Conservation (phyloP, 1,284 basidiomycete genomes). For the Ustilago esculenta region DNA sequence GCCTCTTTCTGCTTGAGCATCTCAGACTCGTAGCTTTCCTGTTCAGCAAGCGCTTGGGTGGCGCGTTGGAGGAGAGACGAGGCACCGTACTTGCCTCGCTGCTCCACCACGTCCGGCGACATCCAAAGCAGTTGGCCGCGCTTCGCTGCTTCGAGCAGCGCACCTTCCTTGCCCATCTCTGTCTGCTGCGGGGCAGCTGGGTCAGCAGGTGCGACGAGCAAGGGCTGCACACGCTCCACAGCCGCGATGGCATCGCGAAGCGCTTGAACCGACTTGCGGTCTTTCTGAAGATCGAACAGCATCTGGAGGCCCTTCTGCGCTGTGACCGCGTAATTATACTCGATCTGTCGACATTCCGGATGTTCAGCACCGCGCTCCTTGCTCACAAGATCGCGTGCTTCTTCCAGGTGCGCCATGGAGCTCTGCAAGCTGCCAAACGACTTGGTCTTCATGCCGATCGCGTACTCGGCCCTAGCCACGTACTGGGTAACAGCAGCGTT, state of each 20-base stretch:
- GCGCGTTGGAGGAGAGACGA: constrained; percentile 54
- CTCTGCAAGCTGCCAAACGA: constrained; percentile 47
- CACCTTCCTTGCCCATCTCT: constrained; percentile 26
- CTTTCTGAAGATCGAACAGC: constrained; percentile 58
- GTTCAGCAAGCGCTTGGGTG: constrained; percentile 45
- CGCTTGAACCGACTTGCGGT: constrained; percentile 45
- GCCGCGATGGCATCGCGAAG: constrained; percentile 52
- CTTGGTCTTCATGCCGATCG: constrained; percentile 56
- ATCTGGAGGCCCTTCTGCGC: constrained; percentile 63
- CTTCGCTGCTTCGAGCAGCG: constrained; percentile 53
- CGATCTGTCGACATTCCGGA: constrained; percentile 49
- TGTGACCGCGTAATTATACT: constrained; percentile 64
- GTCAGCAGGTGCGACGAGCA: constrained; percentile 28
- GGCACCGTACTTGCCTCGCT: constrained; percentile 63
- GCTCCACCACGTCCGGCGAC: constrained; percentile 61
- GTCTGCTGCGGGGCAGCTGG: constrained; percentile 13
- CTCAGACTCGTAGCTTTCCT: constrained; percentile 54
- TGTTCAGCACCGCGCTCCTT: constrained; percentile 32
- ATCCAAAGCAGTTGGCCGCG: constrained; percentile 56
- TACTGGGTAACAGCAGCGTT: constrained; percentile 60
- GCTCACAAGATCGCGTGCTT: constrained; percentile 37
- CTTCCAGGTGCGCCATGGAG: constrained; percentile 51
- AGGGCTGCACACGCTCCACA: constrained; percentile 49
- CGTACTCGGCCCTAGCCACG: constrained; percentile 60
- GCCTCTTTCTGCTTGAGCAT: constrained; percentile 44